Percentiles rank a stretch among this genome's conserved stretches.
Evolutionary conservation across 2,329 filamentous ascomycete species (phyloP).

Genomic region (Aureobasidium sp.): DNA sequence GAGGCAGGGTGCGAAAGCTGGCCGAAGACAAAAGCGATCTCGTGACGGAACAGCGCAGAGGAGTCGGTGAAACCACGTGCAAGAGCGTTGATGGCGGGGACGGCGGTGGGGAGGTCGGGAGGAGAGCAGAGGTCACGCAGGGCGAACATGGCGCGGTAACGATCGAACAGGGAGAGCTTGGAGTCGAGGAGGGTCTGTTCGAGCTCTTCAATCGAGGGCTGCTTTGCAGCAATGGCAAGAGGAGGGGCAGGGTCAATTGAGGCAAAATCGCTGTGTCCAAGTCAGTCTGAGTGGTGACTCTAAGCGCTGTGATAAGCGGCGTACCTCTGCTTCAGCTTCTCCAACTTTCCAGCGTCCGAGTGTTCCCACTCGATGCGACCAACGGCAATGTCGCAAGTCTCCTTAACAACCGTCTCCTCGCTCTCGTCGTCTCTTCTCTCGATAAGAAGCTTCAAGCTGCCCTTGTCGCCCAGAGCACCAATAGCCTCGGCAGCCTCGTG

Average conservation of each 20-base stretch:
- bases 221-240: slow-evolving; percentile 55
- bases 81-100: slow-evolving; percentile 76
- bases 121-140: slow-evolving; percentile 91
- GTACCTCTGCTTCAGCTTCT: slow-evolving; percentile 76
- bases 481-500: slow-evolving; percentile 95
- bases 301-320: slow-evolving; percentile 15
- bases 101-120: slow-evolving; percentile 78
- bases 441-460: slow-evolving; percentile 65
- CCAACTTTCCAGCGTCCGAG: slow-evolving; percentile 58
- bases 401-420: slow-evolving; percentile 73
- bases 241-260: slow-evolving; percentile 94
- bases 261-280: slow-evolving; percentile 66
- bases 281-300: slow-evolving; percentile 14
- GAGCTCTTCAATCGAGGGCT: slow-evolving; percentile 62
- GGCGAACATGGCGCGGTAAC: slow-evolving; percentile 97
- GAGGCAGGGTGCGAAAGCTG: slow-evolving; percentile 95
- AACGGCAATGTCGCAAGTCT: slow-evolving; percentile 96
- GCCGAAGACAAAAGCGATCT: slow-evolving; percentile 96
- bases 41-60: slow-evolving; percentile 91
- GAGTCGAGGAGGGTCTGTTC: slow-evolving; percentile 72
- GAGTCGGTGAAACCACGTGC: slow-evolving; percentile 76
- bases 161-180: slow-evolving; percentile 70
- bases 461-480: slow-evolving; percentile 69
- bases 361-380: slow-evolving; percentile 92
- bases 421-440: slow-evolving; percentile 63